These are phyloP conservation scores for Heterobasidion annosum DNA, from an alignment of 1,284 basidiomycete genomes.

Conservation along the genomic window DNA sequence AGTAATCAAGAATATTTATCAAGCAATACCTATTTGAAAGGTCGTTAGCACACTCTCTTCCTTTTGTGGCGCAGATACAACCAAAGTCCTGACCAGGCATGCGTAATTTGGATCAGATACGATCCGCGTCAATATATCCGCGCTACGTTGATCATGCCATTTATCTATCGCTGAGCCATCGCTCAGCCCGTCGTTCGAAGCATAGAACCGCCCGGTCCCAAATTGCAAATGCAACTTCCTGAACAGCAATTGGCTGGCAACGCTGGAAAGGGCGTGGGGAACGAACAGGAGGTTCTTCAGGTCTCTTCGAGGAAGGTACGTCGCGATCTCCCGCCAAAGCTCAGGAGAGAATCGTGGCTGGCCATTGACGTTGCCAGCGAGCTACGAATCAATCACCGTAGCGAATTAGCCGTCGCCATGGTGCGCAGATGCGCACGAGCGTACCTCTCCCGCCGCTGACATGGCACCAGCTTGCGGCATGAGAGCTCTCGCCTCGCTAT, in stretches of 20 bases:
- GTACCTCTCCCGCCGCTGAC: conserved; percentile 15
- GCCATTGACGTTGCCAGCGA: conserved; percentile 11
- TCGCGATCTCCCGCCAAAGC: conserved; percentile 62
- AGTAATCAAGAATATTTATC: neutral
- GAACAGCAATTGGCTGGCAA: conserved; percentile 61
- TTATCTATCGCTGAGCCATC: conserved; percentile 30
- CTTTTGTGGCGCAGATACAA: conserved; percentile 42
- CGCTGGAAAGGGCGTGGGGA: conserved; percentile 55
- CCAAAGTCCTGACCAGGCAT: conserved; percentile 42
- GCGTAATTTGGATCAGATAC: conserved; percentile 54
- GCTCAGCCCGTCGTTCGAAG: conserved; percentile 5
- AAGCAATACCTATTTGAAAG: conserved; percentile 48
- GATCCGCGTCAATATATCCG: conserved; percentile 59
- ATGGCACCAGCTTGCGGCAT: conserved; percentile 29
- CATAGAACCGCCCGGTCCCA: conserved; percentile 14
- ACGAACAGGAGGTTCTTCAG: conserved; percentile 55
- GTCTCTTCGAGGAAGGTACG: conserved; percentile 53
- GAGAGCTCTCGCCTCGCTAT: conserved; percentile 55
- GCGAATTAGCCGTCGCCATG: conserved; percentile 7
- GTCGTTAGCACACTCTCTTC: conserved; percentile 40
- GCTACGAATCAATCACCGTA: conserved; percentile 2
- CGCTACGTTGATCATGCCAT: conserved; percentile 51
- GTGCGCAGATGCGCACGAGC: conserved; percentile 7
- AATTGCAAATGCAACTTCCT: conserved; percentile 55
- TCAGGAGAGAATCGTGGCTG: conserved; percentile 48